Evolutionary conservation across 768 basidiomycete genomes (phyloP).

Genomic region (Kwoniella shandongensis): DNA sequence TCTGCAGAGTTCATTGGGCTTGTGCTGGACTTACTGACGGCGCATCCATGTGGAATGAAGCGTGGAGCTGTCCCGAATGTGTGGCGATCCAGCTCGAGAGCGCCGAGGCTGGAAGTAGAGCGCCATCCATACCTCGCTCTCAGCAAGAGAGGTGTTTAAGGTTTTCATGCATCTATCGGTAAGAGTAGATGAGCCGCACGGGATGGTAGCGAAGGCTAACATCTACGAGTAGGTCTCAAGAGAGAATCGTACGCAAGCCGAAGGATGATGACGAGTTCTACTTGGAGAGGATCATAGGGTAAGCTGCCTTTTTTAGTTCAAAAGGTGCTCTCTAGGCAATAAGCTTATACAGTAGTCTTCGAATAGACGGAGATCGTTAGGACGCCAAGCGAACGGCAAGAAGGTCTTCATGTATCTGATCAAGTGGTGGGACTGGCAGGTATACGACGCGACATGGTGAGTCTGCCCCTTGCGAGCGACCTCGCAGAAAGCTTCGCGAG

Average conservation of each 20-base stretch:
- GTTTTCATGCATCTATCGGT: conserved; percentile 21
- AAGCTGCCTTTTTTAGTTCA: background rate
- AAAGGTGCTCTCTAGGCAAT: too few species aligned
- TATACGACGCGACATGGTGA: conserved; percentile 25
- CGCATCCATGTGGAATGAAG: conserved; percentile 10
- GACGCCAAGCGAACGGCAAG: conserved; percentile 3
- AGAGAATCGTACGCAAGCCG: conserved; percentile 17
- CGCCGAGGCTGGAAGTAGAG: background rate
- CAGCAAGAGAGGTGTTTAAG: conserved; percentile 22
- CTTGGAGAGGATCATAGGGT: conserved; percentile 25
- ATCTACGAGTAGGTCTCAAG: background rate
- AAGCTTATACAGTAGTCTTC: background rate
- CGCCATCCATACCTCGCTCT: conserved; percentile 3
- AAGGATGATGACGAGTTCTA: conserved; percentile 14
- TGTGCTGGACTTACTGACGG: conserved; percentile 18
- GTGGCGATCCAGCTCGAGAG: background rate
- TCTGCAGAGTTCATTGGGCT: conserved; percentile 19
- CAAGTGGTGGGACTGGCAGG: conserved; percentile 23
- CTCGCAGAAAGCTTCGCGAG: background rate
- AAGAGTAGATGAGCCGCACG: background rate
- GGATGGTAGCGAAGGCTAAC: background rate
- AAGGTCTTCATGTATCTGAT: conserved; percentile 16
- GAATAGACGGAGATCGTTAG: conserved; percentile 10
- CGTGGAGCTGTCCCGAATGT: conserved; percentile 26
- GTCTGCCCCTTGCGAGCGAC: background rate